These are phyloP conservation scores for Abrus precatorius DNA, from an alignment of 306 rosid genomes.

Conservation along the genomic window DNA sequence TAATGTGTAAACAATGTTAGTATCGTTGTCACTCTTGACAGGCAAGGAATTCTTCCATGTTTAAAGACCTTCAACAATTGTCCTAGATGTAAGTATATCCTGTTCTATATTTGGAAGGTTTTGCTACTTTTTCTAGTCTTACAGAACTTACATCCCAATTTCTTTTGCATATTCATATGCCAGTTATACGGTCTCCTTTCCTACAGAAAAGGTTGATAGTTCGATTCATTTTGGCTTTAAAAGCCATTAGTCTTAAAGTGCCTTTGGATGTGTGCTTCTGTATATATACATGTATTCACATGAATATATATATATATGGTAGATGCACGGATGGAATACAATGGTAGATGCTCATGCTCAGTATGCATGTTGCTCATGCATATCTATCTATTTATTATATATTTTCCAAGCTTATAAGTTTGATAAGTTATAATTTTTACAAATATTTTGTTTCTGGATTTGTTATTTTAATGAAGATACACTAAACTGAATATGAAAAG, in stretches of 20 bases:
- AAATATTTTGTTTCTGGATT: neutral
- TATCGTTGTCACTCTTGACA: constrained; percentile 41
- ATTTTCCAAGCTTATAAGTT: neutral
- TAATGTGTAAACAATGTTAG: constrained; percentile 7
- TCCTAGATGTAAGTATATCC: constrained; percentile 72
- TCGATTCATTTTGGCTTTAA: constrained; percentile 21
- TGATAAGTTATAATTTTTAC: constrained; percentile 5
- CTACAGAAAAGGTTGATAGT: neutral
- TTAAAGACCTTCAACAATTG: constrained; percentile 55
- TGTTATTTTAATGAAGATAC: constrained; percentile 29
- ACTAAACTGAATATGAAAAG: constrained; percentile 1
- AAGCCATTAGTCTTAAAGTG: neutral
- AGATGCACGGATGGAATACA: neutral
- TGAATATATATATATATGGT: neutral
- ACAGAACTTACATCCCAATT: constrained; percentile 3
- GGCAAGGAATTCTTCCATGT: constrained; percentile 71
- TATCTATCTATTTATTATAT: neutral
- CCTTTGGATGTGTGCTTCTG: neutral
- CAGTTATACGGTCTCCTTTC: neutral
- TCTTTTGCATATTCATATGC: constrained; percentile 16
- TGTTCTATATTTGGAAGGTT: constrained; percentile 15
- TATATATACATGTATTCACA: constrained; percentile 11
- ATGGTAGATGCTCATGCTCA: constrained; percentile 2
- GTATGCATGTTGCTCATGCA: neutral
- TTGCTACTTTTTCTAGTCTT: constrained; percentile 15